Percentiles rank a stretch among this genome's conserved stretches.
These are phyloP conservation scores for Beta vulgaris DNA, from an alignment of 148 eudicot genomes.

Conservation along the genomic window DNA sequence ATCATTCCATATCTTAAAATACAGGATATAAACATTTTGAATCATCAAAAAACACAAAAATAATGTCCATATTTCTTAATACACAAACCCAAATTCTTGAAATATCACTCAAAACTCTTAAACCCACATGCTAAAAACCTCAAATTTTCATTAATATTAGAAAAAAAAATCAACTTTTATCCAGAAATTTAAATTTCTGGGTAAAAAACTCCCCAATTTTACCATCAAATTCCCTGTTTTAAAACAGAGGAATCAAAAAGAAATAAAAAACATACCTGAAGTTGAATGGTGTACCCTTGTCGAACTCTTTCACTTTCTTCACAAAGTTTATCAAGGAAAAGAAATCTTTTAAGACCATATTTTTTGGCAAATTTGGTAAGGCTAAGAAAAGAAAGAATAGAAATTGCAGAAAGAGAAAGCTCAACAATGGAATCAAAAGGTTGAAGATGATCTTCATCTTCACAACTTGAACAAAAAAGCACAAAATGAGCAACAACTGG, in stretches of 20 bases:
- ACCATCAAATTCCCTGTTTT: neutral
- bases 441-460: slow-evolving; percentile 39
- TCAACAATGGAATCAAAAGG: slow-evolving; percentile 74
- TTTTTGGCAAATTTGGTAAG: slow-evolving; percentile 49
- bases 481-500: slow-evolving; percentile 61
- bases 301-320: slow-evolving; percentile 65
- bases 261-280: slow-evolving; percentile 46
- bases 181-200: no score
- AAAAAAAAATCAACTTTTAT: neutral
- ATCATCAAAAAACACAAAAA: no score
- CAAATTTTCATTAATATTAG: neutral
- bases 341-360: slow-evolving; percentile 67
- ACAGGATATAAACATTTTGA: no score
- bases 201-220: neutral
- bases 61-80: neutral
- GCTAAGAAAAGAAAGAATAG: slow-evolving; percentile 55
- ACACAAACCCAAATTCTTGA: neutral
- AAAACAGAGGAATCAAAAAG: neutral
- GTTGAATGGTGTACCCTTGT: slow-evolving; percentile 53
- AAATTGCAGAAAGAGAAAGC: slow-evolving; percentile 52
- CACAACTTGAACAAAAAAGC: slow-evolving; percentile 51
- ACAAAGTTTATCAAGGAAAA: slow-evolving; percentile 66
- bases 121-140: neutral
- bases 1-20: no score
- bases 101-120: neutral